phyloP scores from a whole-genome alignment of 176 grass and related monocot species.

The Aechmea fasciata region DNA sequence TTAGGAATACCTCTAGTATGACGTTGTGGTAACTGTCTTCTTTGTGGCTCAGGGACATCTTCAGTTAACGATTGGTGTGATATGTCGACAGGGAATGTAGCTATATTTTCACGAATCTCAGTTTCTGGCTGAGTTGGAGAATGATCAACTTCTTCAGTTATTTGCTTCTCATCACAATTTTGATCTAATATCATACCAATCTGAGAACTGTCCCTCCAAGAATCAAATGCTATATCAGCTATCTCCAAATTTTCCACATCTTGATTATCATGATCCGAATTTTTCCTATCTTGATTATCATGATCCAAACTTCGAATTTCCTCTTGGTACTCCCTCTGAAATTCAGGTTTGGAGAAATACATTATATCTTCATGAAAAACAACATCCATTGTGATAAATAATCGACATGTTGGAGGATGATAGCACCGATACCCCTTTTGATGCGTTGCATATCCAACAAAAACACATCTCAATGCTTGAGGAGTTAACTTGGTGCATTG shows the following conservation, averaged over 20 bases:
- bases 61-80: too few species aligned
- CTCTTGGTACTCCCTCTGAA: neutral
- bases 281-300: too few species aligned
- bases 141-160: too few species aligned
- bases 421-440: neutral
- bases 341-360: neutral
- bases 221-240: too few species aligned
- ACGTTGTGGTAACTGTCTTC: neutral
- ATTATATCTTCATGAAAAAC: neutral
- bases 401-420: neutral
- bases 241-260: too few species aligned
- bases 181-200: too few species aligned
- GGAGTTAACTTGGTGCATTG: neutral
- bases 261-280: too few species aligned
- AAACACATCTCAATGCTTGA: neutral
- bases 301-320: neutral
- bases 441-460: neutral
- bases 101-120: too few species aligned
- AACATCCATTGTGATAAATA: neutral
- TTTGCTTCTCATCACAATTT: too few species aligned
- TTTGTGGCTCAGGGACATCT: neutral
- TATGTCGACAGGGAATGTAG: too few species aligned
- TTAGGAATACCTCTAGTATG: neutral
- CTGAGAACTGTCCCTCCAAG: neutral
- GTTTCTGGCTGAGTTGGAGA: too few species aligned